Evolutionary conservation across 805 yeast species (phyloP).

Genomic region (Metschnikowia hibisci): DNA sequence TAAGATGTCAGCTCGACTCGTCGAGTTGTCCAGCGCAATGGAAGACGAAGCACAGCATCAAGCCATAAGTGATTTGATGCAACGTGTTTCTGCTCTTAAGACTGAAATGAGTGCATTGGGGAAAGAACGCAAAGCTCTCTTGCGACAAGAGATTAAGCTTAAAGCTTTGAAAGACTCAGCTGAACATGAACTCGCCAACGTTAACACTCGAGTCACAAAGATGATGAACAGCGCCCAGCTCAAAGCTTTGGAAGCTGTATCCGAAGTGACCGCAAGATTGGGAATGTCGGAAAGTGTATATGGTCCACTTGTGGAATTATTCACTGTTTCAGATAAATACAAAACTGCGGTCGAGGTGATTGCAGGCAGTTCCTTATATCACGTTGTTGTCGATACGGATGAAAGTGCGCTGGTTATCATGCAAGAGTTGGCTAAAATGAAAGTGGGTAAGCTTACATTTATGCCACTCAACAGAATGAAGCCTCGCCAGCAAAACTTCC

Average conservation of each 20-base stretch:
- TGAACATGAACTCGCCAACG: constrained; percentile 49
- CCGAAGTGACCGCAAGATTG: constrained; percentile 55
- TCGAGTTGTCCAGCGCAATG: constrained; percentile 1
- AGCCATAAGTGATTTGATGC: constrained; percentile 18
- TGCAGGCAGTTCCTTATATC: constrained; percentile 83
- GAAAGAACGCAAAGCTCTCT: constrained; percentile 66
- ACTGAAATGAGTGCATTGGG: constrained; percentile 40
- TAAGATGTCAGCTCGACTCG: constrained; percentile 8
- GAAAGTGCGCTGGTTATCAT: constrained; percentile 75
- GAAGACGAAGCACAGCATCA: constrained; percentile 3
- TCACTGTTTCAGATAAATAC: constrained; percentile 76
- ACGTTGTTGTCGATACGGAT: constrained; percentile 86
- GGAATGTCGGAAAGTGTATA: constrained; percentile 56
- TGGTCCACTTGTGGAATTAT: constrained; percentile 84
- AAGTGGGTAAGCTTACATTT: constrained; percentile 83
- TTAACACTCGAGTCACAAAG: constrained; percentile 59
- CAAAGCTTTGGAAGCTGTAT: constrained; percentile 66
- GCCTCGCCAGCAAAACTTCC: constrained; percentile 45
- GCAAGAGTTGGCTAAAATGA: constrained; percentile 66
- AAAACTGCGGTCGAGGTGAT: constrained; percentile 83
- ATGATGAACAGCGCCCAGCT: constrained; percentile 73
- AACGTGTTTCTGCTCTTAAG: constrained; percentile 40
- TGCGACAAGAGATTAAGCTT: constrained; percentile 75
- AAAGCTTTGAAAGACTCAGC: constrained; percentile 55
- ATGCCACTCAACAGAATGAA: constrained; percentile 77